Evolutionary conservation across 108 stramenopile genomes (phyloP), one percentile per base, ranked within the genome.

Genomic region (Skeletonema costatum): DNA sequence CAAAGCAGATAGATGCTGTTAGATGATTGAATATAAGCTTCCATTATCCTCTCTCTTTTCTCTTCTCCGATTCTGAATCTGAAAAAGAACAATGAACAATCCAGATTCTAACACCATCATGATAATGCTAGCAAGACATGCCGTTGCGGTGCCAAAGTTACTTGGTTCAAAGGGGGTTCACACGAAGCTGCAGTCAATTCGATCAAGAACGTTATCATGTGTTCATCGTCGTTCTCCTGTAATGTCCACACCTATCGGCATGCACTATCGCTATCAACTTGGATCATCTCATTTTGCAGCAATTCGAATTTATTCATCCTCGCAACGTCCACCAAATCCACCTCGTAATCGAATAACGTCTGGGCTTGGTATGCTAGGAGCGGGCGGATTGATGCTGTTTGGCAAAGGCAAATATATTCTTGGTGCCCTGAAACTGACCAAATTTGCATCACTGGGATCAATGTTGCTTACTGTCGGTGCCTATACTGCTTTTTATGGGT

Each of bases 321-420:
- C 58, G 35, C 60, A 38, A 17, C 68, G 65, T 2, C 75, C 76
- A 30, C 67, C 85, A 58, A 25, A 58, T 29, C 4, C 41, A 10
- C 80, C 80, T 14, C 71, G 77, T 11, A 85, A 81, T 68, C 78
- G 89, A 16, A 41, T 90, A 39, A 65, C 76, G 33, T 75, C 84
- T 56, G 81, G 82, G 14, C 77, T 90, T 13, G 87, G 81, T 42
- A 60, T 87, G 56, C 10, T 90, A 1, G 91, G 89, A 31, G 85
- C 91, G 17, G 87, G 85, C n/a, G 89, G 83, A 3, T 36, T 87
- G 17, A 38, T 95, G 16, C 62, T 93, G n/a, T 68, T 84, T 46
- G 95, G 95, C 12, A 98, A 98, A 73, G 83, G 85, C 13, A 98
- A 98, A 72, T 98, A 94, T 61, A 32, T 98, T 46, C 56, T 98